Conservation (phyloP, 495 filamentous ascomycete genomes). For the Aspergillus carlsbadensis region DNA sequence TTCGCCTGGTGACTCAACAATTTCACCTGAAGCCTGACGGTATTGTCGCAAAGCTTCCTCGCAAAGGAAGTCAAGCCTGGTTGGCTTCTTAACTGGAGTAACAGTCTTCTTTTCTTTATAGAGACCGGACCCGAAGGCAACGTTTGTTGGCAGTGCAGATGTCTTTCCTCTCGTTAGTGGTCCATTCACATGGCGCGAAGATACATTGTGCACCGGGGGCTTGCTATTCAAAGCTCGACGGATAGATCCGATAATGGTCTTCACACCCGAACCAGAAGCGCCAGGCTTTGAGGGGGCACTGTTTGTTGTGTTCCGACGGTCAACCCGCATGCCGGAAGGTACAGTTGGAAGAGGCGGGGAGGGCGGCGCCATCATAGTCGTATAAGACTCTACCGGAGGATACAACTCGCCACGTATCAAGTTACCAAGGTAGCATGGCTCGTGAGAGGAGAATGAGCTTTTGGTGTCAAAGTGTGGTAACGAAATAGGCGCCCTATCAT, state of each 20-base stretch:
- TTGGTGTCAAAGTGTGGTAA: conserved; percentile 37
- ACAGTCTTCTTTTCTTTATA: conserved; percentile 45
- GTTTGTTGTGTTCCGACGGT: conserved; percentile 36
- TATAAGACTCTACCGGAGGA: conserved; percentile 73
- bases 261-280: conserved; percentile 65
- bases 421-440: conserved; percentile 71
- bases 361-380: conserved; percentile 65
- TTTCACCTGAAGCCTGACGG: conserved; percentile 26
- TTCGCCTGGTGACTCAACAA: conserved; percentile 8
- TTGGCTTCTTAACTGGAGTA: conserved; percentile 33
- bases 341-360: conserved; percentile 50
- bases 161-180: conserved; percentile 36
- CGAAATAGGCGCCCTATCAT: conserved; percentile 61
- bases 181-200: conserved; percentile 45
- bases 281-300: conserved; percentile 30
- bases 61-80: conserved; percentile 73
- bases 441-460: conserved; percentile 48
- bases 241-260: conserved; percentile 82
- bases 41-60: conserved; percentile 72
- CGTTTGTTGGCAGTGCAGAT: conserved; percentile 45
- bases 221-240: conserved; percentile 81
- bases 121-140: conserved; percentile 46
- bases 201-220: conserved; percentile 42
- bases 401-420: conserved; percentile 81
- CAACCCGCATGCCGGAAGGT: conserved; percentile 18